Evolutionary conservation across 225 moss, liverwort and hornwort species (phyloP), one percentile per base, ranked within the genome.

Genomic region (Thuidium tamariscinum): DNA sequence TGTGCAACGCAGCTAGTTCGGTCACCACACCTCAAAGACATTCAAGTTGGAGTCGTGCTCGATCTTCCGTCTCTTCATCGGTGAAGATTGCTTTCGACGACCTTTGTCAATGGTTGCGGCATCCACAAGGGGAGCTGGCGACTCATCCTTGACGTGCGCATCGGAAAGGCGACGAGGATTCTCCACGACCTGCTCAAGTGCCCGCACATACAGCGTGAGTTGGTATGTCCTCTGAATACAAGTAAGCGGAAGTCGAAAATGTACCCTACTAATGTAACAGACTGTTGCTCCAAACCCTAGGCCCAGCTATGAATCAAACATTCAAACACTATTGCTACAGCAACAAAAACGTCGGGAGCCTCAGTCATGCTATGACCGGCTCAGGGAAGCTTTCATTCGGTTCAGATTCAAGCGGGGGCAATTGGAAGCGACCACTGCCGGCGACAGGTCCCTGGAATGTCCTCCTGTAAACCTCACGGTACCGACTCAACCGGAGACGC

Each of bases 11-110:
- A 68, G 32, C 29, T 6, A 34, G 17, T 30, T 21, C 71, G 37
- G 68, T 23, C 37, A 78, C 26, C 75, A 16, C 39, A 89, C 91
- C 89, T 89, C 85, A 71, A 91, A 85, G 75, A 88, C 48, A 64
- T 66, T 74, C 85, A 86, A 30, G 84, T 74, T 83, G 72, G 89
- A 82, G 37, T 89, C 88, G 74, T 88, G 91, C 80, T 91, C 91
- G 37, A 91, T 85, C 91, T 89, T 91, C 39, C 91, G 68, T 70
- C 83, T 75, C 86, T 91, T 91, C 48, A 77, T 64, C 48, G 85
- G 83, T 3, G 91, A 82, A 26, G 75, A 64, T 49, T 81, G 77
- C 84, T 75, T 83, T 54, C 41, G 77, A 51, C 87, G 91, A 56
- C 46, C 87, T 41, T 32, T 75, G 49, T 84, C 91, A 66, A 81